phyloP scores from a whole-genome alignment of 768 basidiomycete species.

The Boletus edulis region DNA sequence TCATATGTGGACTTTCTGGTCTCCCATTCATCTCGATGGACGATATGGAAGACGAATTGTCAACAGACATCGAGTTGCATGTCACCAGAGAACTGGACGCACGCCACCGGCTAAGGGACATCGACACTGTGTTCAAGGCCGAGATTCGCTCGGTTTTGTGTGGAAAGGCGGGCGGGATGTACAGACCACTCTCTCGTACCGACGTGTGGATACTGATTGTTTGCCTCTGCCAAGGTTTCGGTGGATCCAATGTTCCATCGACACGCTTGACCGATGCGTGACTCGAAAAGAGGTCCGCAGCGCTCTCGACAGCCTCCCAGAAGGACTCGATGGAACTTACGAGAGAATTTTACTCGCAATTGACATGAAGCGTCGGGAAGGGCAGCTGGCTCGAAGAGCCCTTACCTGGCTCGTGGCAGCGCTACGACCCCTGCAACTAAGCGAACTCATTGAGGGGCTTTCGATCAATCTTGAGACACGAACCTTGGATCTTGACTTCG shows the following conservation, averaged over 20 bases:
- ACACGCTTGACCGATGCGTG: not conserved
- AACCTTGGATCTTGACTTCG: not conserved
- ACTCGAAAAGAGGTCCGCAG: not conserved
- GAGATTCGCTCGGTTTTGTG: not conserved
- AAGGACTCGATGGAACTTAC: not conserved
- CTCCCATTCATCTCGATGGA: not conserved
- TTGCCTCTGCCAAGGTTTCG: not conserved
- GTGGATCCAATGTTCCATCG: not conserved
- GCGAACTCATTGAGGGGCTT: not conserved
- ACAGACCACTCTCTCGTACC: not conserved
- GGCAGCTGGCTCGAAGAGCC: not conserved
- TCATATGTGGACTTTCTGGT: not conserved
- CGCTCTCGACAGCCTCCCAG: not conserved
- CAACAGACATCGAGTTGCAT: not conserved
- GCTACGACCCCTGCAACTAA: not conserved
- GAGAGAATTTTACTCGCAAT: not conserved
- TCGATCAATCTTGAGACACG: not conserved
- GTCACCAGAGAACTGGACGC: not conserved
- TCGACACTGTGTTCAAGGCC: not conserved
- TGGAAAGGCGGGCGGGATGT: no score
- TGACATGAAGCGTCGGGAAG: not conserved
- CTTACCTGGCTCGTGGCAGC: not conserved
- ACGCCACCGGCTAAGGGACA: not conserved
- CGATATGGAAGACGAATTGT: not conserved
- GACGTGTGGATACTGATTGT: no score